Evolutionary conservation across 1,139 yeast species (phyloP).

Genomic region (Hemisphaericaspora subhashii): DNA sequence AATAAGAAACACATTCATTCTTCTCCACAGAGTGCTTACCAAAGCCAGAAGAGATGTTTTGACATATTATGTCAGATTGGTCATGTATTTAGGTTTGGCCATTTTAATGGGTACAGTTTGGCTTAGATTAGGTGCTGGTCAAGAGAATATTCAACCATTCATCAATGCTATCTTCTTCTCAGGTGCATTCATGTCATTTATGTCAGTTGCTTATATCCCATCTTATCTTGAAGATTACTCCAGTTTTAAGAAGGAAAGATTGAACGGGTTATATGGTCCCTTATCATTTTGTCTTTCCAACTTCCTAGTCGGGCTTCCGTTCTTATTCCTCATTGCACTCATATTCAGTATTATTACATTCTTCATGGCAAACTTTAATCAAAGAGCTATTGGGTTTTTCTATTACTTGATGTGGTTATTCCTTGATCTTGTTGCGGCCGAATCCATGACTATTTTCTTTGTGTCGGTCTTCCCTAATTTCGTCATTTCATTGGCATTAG

Average conservation of each 20-base stretch:
- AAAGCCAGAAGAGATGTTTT: constrained; percentile 36
- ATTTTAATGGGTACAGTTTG: constrained; percentile 44
- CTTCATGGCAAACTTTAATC: constrained; percentile 32
- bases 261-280: constrained; percentile 40
- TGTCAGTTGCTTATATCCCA: constrained; percentile 45
- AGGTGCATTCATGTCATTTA: constrained; percentile 45
- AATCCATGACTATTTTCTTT: constrained; percentile 36
- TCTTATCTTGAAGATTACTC: constrained; percentile 36
- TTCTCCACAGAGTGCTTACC: constrained; percentile 24
- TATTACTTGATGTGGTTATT: constrained; percentile 37
- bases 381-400: constrained; percentile 29
- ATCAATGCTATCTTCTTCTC: constrained; percentile 42
- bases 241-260: constrained; percentile 29
- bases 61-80: constrained; percentile 36
- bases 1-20: constrained; percentile 14
- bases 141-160: constrained; percentile 35
- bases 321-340: constrained; percentile 31
- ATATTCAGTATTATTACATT: constrained; percentile 34
- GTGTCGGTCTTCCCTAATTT: constrained; percentile 35
- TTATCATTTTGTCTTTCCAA: constrained; percentile 33
- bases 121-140: constrained; percentile 30
- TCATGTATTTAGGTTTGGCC: constrained; percentile 41
- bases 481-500: constrained; percentile 38
- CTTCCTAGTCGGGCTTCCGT: constrained; percentile 38
- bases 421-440: constrained; percentile 41